phyloP scores from a whole-genome alignment of 1,284 basidiomycete species.

The Gomphus sp. region DNA sequence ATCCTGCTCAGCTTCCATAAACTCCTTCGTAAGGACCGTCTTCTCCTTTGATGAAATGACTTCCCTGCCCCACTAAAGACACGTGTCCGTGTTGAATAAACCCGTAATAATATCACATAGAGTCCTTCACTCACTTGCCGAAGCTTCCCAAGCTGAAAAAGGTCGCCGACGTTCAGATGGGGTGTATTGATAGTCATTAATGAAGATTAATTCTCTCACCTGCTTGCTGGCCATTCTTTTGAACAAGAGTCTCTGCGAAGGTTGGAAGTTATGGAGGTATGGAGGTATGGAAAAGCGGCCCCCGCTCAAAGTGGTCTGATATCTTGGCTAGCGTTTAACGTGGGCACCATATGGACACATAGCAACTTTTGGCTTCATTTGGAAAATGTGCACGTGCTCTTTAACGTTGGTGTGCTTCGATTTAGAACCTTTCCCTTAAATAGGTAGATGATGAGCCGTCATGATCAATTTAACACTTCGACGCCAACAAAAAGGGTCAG shows the following conservation, averaged over 20 bases:
- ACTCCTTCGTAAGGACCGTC: conserved; percentile 54
- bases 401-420: not conserved
- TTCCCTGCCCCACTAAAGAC: conserved; percentile 62
- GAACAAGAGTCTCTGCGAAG: not conserved
- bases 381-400: not conserved
- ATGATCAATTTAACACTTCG: too few species aligned
- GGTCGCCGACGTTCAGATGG: not conserved
- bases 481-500: too few species aligned
- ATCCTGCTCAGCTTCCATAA: conserved; percentile 59
- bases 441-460: too few species aligned
- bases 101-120: conserved; percentile 14
- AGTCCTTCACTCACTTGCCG: conserved; percentile 38
- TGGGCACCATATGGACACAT: not conserved
- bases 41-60: conserved; percentile 67
- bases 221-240: conserved; percentile 48
- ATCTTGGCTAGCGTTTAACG: not conserved
- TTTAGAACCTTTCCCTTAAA: too few species aligned
- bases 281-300: not conserved
- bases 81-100: conserved; percentile 18
- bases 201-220: conserved; percentile 26
- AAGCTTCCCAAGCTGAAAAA: conserved; percentile 49
- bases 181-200: not conserved
- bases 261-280: not conserved
- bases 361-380: not conserved
- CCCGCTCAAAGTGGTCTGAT: not conserved